phyloP scores from a whole-genome alignment of 2,329 filamentous ascomycete species.

The Stagonosporopsis rhizophila region DNA sequence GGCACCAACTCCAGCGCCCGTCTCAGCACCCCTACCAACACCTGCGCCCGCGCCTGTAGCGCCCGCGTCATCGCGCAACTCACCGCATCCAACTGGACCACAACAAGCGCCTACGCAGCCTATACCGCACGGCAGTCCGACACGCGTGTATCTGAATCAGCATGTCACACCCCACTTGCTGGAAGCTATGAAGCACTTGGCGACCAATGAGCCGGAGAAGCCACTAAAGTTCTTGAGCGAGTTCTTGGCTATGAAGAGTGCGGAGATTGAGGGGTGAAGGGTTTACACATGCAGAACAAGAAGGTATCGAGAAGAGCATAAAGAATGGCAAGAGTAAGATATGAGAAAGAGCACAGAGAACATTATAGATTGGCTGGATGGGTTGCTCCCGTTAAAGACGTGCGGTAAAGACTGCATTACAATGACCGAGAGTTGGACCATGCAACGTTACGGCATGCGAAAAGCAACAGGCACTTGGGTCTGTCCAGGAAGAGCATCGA shows the following conservation, averaged over 20 bases:
- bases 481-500: background rate
- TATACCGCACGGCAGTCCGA: constrained; percentile 57
- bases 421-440: too few relatives aligned
- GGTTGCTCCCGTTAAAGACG: background rate
- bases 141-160: constrained; percentile 58
- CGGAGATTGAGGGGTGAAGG: constrained; percentile 54
- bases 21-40: constrained; percentile 15
- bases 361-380: background rate
- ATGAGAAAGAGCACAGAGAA: background rate
- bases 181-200: constrained; percentile 61
- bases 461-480: too few relatives aligned
- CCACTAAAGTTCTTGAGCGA: constrained; percentile 58
- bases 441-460: background rate
- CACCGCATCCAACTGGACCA: constrained; percentile 40
- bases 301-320: background rate
- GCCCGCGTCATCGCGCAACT: constrained; percentile 43
- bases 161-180: constrained; percentile 59
- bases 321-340: background rate
- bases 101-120: constrained; percentile 45
- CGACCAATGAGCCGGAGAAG: constrained; percentile 59
- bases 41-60: constrained; percentile 22
- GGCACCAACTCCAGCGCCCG: constrained; percentile 15
- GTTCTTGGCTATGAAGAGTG: constrained; percentile 56
- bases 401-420: background rate
- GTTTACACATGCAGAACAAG: background rate